Evolutionary conservation across 2,329 filamentous ascomycete genomes (phyloP), one percentile per base, ranked within the genome.

Genomic region (Daldinia eschscholtzii): DNA sequence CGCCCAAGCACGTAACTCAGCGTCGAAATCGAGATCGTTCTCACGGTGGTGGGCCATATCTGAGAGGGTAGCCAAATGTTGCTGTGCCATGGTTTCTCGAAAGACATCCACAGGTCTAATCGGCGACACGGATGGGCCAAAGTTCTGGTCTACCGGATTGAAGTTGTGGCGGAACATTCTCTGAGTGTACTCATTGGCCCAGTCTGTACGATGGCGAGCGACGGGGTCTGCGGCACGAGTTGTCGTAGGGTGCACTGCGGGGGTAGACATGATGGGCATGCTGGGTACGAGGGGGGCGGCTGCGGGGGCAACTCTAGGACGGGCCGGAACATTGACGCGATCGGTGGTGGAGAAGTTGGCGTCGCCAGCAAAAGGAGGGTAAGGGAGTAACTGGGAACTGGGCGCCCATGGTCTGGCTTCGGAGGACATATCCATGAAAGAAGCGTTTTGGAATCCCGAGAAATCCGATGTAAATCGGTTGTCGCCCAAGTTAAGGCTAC

Each of bases 1-100:
- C 37, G 57, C 60, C 67, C 67, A 70, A 20, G 53, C 53, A 4
- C 37, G 33, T 15, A 67, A 26, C 61, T 68, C 68, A 9, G 52
- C 23, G 3, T 70, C 68, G 18, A 72, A 70, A 4, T 70, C 68
- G 12, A 57, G 15, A 39, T 56, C 48, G 9, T 67, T 60, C 9
- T 15, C 15, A 23, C 12, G 23, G 50, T 28, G 26, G 28, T 15
- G 28, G 28, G 28, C 2, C 28, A 35, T 28, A 20, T 28, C 12
- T 7, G 23, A 4, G 44, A 13, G 44, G 5, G 26, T 28, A 4
- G 12, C 23, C 12, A 48, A 28, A 48, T 28, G 23, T 13, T 48
- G 44, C 23, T 7, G 44, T 4, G 13, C 13, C 44, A 48, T 48
- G 44, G 3, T 48, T 48, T 28, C 44, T 7, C 12, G 18, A 28